Conservation (phyloP, 192 early-diverging fungal species). For the Coemansia sp. region DNA sequence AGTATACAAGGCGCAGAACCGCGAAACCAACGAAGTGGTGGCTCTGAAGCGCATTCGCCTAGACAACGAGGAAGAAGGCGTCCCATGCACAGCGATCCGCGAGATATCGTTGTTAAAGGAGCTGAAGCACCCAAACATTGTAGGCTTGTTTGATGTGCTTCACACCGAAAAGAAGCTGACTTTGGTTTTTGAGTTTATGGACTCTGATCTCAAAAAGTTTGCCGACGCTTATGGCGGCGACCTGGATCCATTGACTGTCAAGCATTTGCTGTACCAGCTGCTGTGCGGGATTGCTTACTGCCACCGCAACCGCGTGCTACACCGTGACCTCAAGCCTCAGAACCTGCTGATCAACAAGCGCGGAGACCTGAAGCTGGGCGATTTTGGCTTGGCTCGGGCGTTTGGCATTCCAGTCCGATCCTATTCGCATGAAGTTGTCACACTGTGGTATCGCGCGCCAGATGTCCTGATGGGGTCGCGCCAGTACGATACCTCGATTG, state of each 20-base stretch:
- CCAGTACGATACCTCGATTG: slow-evolving; percentile 85
- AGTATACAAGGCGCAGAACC: slow-evolving; percentile 98
- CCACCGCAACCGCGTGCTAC: slow-evolving; percentile 93
- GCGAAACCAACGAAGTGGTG: slow-evolving; percentile 92
- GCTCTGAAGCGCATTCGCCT: slow-evolving; percentile 92
- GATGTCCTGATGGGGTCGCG: slow-evolving; percentile 86
- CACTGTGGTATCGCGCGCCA: slow-evolving; percentile 85
- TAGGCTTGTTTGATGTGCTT: slow-evolving; percentile 89
- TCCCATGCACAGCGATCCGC: slow-evolving; percentile 74
- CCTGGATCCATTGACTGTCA: slow-evolving; percentile 75
- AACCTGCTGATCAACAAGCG: slow-evolving; percentile 94
- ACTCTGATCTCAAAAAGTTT: slow-evolving; percentile 99
- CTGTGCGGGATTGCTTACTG: slow-evolving; percentile 96
- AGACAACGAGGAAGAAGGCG: slow-evolving; percentile 88
- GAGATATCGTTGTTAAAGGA: slow-evolving; percentile 81
- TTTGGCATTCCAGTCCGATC: slow-evolving; percentile 93
- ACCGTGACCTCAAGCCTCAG: slow-evolving; percentile 89
- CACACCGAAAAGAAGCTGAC: slow-evolving; percentile 98
- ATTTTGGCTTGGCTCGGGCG: slow-evolving; percentile 96
- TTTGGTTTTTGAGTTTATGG: slow-evolving; percentile 97
- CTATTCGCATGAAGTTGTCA: slow-evolving; percentile 85
- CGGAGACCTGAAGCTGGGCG: slow-evolving; percentile 79
- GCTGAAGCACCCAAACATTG: slow-evolving; percentile 72
- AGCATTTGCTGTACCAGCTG: slow-evolving; percentile 98
- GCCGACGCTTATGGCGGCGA: slow-evolving; percentile 85